phyloP scores from a whole-genome alignment of 495 filamentous ascomycete genomes.

The Cetradonia linearis region DNA sequence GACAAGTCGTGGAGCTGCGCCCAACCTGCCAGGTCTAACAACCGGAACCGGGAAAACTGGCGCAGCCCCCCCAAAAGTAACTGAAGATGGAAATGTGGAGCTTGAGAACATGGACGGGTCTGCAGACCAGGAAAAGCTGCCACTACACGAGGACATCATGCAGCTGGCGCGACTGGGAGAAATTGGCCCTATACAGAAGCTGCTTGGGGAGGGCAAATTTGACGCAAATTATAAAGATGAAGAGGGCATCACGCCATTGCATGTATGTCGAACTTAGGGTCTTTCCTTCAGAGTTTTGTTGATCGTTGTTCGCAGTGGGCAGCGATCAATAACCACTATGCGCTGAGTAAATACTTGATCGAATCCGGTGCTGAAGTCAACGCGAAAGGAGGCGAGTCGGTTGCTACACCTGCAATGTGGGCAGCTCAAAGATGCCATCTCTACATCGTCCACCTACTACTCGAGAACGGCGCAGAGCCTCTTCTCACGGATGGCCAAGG shows the following conservation, averaged over 20 bases:
- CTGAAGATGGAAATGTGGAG: conserved; percentile 50
- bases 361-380: conserved; percentile 86
- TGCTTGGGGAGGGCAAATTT: conserved; percentile 73
- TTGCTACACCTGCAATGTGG: conserved; percentile 92
- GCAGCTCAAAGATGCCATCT: conserved; percentile 90
- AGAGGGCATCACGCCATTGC: conserved; percentile 87
- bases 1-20: conserved; percentile 5
- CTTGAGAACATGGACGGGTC: conserved; percentile 51
- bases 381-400: conserved; percentile 84
- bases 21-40: conserved; percentile 29
- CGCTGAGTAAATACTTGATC: conserved; percentile 89
- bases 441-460: conserved; percentile 70
- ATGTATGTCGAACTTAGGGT: conserved; percentile 48
- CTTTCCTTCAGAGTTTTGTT: not conserved
- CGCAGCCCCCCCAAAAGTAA: conserved; percentile 49
- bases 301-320: conserved; percentile 63
- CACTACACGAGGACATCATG: conserved; percentile 81
- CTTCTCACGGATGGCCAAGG: conserved; percentile 82
- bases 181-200: conserved; percentile 71
- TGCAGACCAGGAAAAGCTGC: conserved; percentile 37
- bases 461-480: conserved; percentile 82
- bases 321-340: conserved; percentile 97
- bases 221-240: conserved; percentile 73
- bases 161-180: conserved; percentile 86
- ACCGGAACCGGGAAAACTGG: conserved; percentile 50